Evolutionary conservation across 2,329 filamentous ascomycete genomes (phyloP).

Genomic region (Pseudogymnoascus sp.): DNA sequence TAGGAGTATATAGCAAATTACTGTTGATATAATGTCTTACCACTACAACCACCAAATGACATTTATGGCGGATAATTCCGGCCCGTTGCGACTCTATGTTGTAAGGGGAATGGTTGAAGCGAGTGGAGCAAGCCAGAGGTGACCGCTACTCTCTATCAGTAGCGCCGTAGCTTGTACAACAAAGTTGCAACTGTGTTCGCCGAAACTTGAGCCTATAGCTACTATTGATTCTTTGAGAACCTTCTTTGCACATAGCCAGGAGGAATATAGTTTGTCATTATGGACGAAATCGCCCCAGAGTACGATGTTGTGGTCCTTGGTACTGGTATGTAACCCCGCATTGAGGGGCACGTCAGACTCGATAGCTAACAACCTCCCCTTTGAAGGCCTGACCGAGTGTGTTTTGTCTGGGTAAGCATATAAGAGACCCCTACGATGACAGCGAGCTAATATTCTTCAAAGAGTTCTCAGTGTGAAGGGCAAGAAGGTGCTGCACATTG

Average conservation of each 20-base stretch:
- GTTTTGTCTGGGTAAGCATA: constrained; percentile 83
- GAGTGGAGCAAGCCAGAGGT: constrained; percentile 8
- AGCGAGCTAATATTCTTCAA: constrained; percentile 21
- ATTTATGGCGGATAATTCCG: constrained; percentile 2
- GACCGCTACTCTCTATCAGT: constrained; percentile 10
- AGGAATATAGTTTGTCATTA: constrained; percentile 36
- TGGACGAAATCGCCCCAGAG: constrained; percentile 97
- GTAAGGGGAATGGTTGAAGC: constrained; percentile 9
- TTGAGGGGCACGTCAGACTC: constrained; percentile 19
- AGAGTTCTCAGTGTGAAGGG: constrained; percentile 97
- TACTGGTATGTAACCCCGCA: constrained; percentile 65
- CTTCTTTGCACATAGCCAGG: background rate
- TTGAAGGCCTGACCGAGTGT: constrained; percentile 88
- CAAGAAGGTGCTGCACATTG: constrained; percentile 98
- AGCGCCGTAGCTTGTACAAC: constrained; percentile 2
- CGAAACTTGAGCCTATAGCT: background rate
- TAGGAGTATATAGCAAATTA: constrained; percentile 9
- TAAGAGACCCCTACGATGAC: background rate
- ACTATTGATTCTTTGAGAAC: background rate
- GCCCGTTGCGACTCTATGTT: constrained; percentile 8
- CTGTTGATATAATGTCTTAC: background rate
- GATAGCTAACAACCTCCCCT: constrained; percentile 22
- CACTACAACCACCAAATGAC: background rate
- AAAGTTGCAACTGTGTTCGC: constrained; percentile 5
- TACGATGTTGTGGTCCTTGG: constrained; percentile 99